Evolutionary conservation across 192 early-diverging fungal genomes (phyloP).

Genomic region (Gryganskiella cystojenkinii): DNA sequence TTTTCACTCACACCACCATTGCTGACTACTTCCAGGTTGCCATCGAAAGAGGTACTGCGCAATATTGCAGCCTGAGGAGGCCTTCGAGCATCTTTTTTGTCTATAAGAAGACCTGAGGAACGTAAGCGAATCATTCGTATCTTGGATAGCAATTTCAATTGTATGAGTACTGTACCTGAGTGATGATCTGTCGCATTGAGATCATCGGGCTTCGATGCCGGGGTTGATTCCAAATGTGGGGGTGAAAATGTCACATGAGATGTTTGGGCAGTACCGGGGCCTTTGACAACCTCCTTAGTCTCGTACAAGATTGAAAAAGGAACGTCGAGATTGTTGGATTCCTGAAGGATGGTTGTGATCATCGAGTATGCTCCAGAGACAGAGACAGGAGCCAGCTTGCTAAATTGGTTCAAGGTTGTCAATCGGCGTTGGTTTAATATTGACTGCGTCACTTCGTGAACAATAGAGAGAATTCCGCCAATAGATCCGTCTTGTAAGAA

Average conservation of each 20-base stretch:
- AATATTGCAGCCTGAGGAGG: constrained; percentile 32
- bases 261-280: not conserved
- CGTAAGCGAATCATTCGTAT: constrained; percentile 28
- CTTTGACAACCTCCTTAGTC: constrained; percentile 11
- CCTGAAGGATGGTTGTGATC: constrained; percentile 40
- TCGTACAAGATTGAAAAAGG: constrained; percentile 44
- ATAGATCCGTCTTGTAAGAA: constrained; percentile 39
- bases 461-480: constrained; percentile 43
- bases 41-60: constrained; percentile 42
- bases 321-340: constrained; percentile 39
- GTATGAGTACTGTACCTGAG: constrained; percentile 30
- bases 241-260: constrained; percentile 14
- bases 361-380: constrained; percentile 35
- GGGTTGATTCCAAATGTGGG: not conserved
- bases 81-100: constrained; percentile 19
- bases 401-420: constrained; percentile 45
- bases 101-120: constrained; percentile 19
- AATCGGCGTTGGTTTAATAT: constrained; percentile 47
- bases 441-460: constrained; percentile 48
- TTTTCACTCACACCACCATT: constrained; percentile 24
- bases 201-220: not conserved
- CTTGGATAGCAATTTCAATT: no score
- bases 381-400: constrained; percentile 40
- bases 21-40: constrained; percentile 19
- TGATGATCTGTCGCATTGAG: constrained; percentile 4